These are phyloP conservation scores for Colletotrichum noveboracense DNA, from an alignment of 2,329 filamentous ascomycete species.

Conservation along the genomic window DNA sequence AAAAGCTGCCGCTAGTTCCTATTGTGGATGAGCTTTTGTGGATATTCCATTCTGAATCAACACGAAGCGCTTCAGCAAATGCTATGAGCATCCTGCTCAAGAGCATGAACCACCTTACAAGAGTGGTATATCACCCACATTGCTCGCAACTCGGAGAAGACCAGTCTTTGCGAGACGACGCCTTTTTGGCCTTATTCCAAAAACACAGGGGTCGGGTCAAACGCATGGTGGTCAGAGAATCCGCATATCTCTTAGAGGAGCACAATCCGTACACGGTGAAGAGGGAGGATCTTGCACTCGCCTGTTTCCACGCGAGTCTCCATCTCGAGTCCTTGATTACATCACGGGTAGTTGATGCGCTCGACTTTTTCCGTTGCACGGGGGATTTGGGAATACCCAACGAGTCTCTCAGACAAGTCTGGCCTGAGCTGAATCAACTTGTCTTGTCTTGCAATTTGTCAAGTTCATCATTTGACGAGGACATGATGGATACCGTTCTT, in stretches of 20 bases:
- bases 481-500: neutral
- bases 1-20: neutral
- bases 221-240: neutral
- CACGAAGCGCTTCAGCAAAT: neutral
- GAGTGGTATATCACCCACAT: neutral
- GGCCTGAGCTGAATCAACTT: neutral
- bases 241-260: neutral
- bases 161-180: neutral
- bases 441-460: neutral
- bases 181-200: neutral
- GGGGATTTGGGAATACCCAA: neutral
- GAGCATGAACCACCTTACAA: neutral
- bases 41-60: neutral
- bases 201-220: neutral
- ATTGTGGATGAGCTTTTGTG: neutral
- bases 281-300: neutral
- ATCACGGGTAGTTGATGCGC: neutral
- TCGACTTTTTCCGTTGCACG: neutral
- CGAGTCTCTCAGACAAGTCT: neutral
- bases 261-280: neutral
- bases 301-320: neutral
- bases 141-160: neutral
- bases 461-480: neutral
- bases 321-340: neutral
- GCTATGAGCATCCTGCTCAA: neutral